Base-by-base conservation (phyloP, 139 green algal genomes). In the Volvox africanus region DNA sequence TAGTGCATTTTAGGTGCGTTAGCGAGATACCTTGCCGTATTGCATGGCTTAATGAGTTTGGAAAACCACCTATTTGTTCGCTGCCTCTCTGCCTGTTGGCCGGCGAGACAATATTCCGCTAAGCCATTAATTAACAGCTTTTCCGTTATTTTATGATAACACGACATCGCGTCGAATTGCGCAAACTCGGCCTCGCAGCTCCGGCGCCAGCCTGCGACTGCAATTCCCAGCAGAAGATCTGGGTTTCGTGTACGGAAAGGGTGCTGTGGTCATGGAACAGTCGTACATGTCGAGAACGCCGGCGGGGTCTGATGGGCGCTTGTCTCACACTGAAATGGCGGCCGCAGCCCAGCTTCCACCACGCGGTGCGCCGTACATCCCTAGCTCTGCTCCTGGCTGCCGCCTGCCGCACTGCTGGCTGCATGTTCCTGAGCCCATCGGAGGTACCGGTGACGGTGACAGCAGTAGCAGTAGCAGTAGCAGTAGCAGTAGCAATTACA, bases 201-300 rank as follows among this genome's bases (percentile, higher is more conserved):
- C 93, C 12, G 98, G 97, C 28, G 67, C 95, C 55, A 97, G 94
- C 28, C 95, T 99, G 79, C 94, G 95, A 81, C 96, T 99, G 90
- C 97, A 99, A 86, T 99, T 97, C 88, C 98, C 98, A 0, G 92
- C 91, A 13, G 96, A 99, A 79, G 98, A 99, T 93, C 92, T 99
- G 12, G 98, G 98, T 0, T 99, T 97, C 88, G 33, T 92, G 16
- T 99, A 98, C 92, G 79, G 37, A 32, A 28, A 82, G 21, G 92
- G 90, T 20, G 71, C 86, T 18, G 84, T 61, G 3, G 86, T 90
- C 19, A 87, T 73, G 82, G 61, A 83, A 33, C 28, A 61, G 1
- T 22, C 32, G 24, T 14, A 30, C 13, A 37, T 36, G n/a, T 6
- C 22, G 26, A 26, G 24, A 6, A 14, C 67, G 67, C 24, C 67